Conservation (phyloP, 331 rosid species). For the Acacia concinna region DNA sequence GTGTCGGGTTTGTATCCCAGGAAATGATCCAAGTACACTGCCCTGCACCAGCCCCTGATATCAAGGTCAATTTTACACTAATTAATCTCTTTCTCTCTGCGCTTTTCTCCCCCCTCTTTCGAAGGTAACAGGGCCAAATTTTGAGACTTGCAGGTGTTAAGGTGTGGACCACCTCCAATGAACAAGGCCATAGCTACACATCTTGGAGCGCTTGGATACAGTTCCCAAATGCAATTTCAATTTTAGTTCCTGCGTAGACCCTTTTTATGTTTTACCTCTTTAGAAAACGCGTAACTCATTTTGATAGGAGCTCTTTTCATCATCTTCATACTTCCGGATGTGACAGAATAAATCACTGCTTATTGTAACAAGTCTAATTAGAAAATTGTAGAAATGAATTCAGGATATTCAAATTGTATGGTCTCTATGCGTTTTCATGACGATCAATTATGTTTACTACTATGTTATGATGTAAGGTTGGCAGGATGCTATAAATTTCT, state of each 20-base stretch:
- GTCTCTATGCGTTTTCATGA: neutral
- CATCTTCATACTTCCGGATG: neutral
- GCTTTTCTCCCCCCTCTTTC: neutral
- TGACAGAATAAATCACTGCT: neutral
- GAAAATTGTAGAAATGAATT: neutral
- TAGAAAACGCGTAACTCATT: neutral
- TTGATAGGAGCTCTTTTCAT: neutral
- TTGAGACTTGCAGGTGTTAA: constrained; percentile 37
- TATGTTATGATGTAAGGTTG: neutral
- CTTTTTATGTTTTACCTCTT: neutral
- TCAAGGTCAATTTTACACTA: constrained; percentile 39
- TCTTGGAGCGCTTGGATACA: constrained; percentile 45
- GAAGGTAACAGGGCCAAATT: neutral
- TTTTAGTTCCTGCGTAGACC: constrained; percentile 33
- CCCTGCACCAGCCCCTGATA: constrained; percentile 53
- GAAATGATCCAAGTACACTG: constrained; percentile 50
- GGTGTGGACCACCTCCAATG: constrained; percentile 66
- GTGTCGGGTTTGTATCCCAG: constrained; percentile 49
- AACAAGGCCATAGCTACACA: constrained; percentile 58
- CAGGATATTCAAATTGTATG: neutral
- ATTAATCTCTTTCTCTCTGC: neutral
- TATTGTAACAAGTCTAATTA: neutral
- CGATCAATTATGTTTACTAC: neutral
- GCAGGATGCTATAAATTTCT: neutral
- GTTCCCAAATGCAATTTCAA: constrained; percentile 51